phyloP scores from a whole-genome alignment of 441 rosid genomes.

The Adansonia madagascariensis region DNA sequence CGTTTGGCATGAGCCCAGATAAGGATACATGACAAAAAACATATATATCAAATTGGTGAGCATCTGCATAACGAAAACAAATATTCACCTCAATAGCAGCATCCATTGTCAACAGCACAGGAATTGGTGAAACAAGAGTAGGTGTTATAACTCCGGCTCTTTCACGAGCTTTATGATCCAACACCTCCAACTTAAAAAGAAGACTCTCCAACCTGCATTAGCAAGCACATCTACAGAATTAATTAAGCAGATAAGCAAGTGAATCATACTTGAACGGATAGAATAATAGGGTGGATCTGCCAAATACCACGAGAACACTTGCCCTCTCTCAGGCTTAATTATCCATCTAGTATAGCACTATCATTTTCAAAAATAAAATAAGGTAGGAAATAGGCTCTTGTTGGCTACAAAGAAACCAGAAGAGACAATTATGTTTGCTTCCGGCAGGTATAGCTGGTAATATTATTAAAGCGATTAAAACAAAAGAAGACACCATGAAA shows the following conservation, averaged over 20 bases:
- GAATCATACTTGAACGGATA: neutral
- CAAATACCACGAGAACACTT: conserved; percentile 9
- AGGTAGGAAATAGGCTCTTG: neutral
- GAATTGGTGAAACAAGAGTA: conserved; percentile 81
- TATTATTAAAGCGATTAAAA: neutral
- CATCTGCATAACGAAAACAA: conserved; percentile 28
- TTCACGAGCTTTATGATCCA: conserved; percentile 97
- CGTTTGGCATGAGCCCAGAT: neutral
- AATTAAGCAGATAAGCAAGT: neutral
- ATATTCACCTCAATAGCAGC: conserved; percentile 76
- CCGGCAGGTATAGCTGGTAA: neutral
- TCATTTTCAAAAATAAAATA: conserved; percentile 2
- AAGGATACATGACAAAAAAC: neutral
- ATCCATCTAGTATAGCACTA: neutral
- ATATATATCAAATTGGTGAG: conserved; percentile 1
- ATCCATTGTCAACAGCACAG: conserved; percentile 79
- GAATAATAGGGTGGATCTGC: neutral
- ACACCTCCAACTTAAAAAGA: conserved; percentile 84
- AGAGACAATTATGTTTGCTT: neutral
- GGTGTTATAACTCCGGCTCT: conserved; percentile 89
- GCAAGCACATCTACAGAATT: conserved; percentile 22
- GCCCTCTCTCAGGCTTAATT: neutral
- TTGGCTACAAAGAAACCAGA: conserved; percentile 2
- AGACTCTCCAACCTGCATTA: conserved; percentile 73
- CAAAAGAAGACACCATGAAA: neutral